A percentile compares a stretch with the other conserved stretches of the same genome.
phyloP scores from a whole-genome alignment of 495 filamentous ascomycete genomes.

The Lepraria neglecta region DNA sequence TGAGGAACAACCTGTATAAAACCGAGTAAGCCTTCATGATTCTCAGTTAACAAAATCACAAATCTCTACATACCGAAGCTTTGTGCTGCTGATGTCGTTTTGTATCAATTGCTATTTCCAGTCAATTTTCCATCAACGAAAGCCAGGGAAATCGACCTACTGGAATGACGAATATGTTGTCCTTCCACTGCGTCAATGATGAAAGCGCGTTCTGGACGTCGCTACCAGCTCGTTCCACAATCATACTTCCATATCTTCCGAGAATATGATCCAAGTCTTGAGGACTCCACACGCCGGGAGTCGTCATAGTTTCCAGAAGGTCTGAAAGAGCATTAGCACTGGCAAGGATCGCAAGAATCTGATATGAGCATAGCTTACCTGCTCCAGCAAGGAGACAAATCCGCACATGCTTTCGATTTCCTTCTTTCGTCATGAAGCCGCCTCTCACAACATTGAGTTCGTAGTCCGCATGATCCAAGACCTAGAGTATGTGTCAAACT shows the following conservation, averaged over 20 bases:
- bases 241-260: conserved; percentile 36
- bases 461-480: conserved; percentile 21
- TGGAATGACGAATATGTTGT: conserved; percentile 77
- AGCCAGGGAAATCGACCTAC: neutral
- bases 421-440: conserved; percentile 20
- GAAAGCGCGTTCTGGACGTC: conserved; percentile 49
- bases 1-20: conserved; percentile 58
- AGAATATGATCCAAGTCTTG: conserved; percentile 26
- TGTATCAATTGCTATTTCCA: conserved; percentile 63
- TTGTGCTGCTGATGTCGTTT: conserved; percentile 85
- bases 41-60: no score
- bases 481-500: neutral
- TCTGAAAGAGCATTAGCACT: conserved; percentile 1
- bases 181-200: conserved; percentile 62
- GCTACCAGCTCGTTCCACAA: conserved; percentile 22
- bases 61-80: conserved; percentile 44
- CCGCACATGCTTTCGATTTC: conserved; percentile 19
- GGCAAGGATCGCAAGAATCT: neutral
- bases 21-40: neutral
- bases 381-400: conserved; percentile 23
- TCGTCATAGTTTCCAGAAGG: conserved; percentile 14
- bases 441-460: conserved; percentile 45
- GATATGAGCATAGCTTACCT: neutral
- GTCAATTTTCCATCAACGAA: neutral
- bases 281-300: conserved; percentile 21